Conservation (phyloP, 1,284 basidiomycete species). For the Singerocomus rubriflavus region DNA sequence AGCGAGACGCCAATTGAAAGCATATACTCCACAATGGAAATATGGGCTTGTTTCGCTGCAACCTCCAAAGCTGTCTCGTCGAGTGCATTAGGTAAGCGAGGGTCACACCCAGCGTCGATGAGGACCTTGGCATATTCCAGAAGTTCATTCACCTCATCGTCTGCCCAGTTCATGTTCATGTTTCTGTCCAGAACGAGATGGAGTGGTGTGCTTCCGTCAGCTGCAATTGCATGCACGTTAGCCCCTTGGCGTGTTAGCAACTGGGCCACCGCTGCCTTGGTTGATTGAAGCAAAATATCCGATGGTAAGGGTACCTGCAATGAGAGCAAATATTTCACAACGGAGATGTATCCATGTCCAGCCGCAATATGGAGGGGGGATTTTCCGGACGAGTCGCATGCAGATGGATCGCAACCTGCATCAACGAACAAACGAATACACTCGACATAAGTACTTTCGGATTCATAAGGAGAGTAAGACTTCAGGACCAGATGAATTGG, state of each 20-base stretch:
- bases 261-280: not conserved
- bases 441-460: not conserved
- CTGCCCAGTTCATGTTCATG: not conserved
- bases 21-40: not conserved
- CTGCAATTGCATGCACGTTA: not conserved
- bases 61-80: not conserved
- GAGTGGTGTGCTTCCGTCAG: too few relatives aligned
- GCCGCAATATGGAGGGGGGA: conserved; percentile 5
- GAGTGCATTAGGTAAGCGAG: not conserved
- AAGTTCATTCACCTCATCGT: accelerated
- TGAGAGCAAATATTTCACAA: conserved; percentile 1
- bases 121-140: not conserved
- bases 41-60: not conserved
- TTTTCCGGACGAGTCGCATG: not conserved
- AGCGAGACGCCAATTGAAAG: not conserved
- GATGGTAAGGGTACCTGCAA: not conserved
- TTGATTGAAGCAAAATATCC: conserved; percentile 5
- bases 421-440: not conserved
- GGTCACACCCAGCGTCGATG: conserved; percentile 1
- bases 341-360: not conserved
- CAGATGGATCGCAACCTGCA: conserved; percentile 8
- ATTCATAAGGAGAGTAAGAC: too few relatives aligned
- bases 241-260: not conserved
- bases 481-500: not conserved
- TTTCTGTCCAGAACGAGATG: conserved; percentile 4